Conservation (phyloP, 164 flowering plant genomes). For the Platanus orientalis region DNA sequence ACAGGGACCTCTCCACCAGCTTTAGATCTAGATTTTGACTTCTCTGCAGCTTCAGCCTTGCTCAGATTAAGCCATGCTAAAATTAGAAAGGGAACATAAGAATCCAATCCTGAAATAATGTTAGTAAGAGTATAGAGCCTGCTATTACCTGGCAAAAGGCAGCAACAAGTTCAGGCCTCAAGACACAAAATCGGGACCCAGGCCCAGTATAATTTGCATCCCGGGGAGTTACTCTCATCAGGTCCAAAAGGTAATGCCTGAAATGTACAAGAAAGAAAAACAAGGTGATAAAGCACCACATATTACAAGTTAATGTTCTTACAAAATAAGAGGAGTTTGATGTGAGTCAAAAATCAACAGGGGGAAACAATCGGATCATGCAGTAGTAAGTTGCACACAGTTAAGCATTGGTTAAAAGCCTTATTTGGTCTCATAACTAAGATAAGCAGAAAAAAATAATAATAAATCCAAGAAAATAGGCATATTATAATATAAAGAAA, state of each 20-base stretch:
- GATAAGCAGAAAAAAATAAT: no score
- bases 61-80: conserved; percentile 17
- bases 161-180: conserved; percentile 82
- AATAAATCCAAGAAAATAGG: no score
- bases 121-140: conserved; percentile 3
- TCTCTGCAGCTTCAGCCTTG: conserved; percentile 66
- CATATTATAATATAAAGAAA: no score
- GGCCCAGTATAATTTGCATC: conserved; percentile 91
- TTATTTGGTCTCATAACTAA: no score
- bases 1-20: conserved; percentile 32
- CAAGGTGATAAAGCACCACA: no score
- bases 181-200: conserved; percentile 79
- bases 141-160: conserved; percentile 74
- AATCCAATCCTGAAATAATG: background rate
- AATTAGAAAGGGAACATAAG: conserved; percentile 13
- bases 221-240: conserved; percentile 98
- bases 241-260: conserved; percentile 96
- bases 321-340: no score
- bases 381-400: no score
- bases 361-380: no score
- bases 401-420: no score
- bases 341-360: no score
- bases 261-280: no score
- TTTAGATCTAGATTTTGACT: conserved; percentile 29
- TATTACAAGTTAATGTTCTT: no score